Evolutionary conservation across 495 filamentous ascomycete genomes (phyloP), one percentile per base, ranked within the genome.

Genomic region (Cercophora scortea): DNA sequence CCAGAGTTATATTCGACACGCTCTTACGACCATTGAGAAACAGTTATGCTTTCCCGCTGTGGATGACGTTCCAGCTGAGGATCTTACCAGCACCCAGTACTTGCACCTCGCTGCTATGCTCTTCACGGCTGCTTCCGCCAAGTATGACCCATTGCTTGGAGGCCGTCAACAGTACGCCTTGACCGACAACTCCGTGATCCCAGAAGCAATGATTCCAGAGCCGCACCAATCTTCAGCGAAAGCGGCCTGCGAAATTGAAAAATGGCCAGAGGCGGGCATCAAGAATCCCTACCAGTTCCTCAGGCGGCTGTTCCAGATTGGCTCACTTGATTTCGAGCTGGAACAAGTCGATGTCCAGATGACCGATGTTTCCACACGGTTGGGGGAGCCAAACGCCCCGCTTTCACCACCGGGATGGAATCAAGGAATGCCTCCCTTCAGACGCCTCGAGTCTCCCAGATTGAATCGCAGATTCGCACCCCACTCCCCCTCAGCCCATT

Each of bases 1-100:
- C 53, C 67, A 68, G 52, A 63, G 61, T 50, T 61, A 63, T 42
- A 65, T 68, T 8, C 55, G 65, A 15, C 61, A 66, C 18, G 64
- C 64, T 13, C 36, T 69, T 18, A 58, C 65, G 6, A 50, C 42
- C 25, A 66, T 69, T 15, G 63, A 66, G 36, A 63, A 59, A 36
- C 58, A 63, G 35, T 53, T 66, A n/a, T 55, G 58, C 5, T 63
- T 66, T 32, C 49, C 17, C 0, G 33, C 54, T 0, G n/a, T 32
- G 19, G 63, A 63, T 6, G 63, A 65, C 41, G 55, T 59, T 0
- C 52, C 59, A 1, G 50, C 59, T 17, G 62, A 65, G 40, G 61
- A 63, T 35, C 49, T 66, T 6, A 54, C 58, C 2, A 51, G 50
- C 8, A 61, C 58, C 1, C 63, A 66, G 33, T 63, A 66, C 39